Evolutionary conservation across 371 early-diverging fungal genomes (phyloP).

Genomic region (Mortierella sp.): DNA sequence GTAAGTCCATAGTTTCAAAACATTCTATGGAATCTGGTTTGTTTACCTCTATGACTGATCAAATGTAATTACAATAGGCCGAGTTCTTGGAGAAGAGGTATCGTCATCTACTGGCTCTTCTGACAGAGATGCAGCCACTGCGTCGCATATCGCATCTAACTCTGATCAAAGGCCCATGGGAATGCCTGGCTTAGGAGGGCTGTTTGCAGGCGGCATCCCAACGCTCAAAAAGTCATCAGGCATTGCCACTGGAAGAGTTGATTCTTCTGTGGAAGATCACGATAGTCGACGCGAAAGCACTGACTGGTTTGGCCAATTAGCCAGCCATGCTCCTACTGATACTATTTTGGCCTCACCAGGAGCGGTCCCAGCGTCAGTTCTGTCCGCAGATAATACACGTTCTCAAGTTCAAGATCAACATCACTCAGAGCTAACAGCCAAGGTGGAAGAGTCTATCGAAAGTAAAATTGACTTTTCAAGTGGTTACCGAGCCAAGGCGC

Average conservation of each 20-base stretch:
- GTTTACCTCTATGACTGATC: neutral
- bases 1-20: conserved; percentile 37
- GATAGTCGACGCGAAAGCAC: conserved; percentile 54
- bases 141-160: conserved; percentile 29
- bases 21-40: neutral
- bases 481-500: conserved; percentile 37
- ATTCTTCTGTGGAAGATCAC: conserved; percentile 11
- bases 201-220: conserved; percentile 78
- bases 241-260: conserved; percentile 13
- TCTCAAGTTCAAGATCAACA: neutral
- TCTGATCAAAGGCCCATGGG: conserved; percentile 40
- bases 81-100: conserved; percentile 26
- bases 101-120: conserved; percentile 1
- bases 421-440: conserved; percentile 1
- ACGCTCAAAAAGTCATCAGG: conserved; percentile 62
- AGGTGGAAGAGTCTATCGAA: conserved; percentile 26
- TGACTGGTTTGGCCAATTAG: conserved; percentile 57
- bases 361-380: neutral
- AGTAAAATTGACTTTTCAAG: conserved; percentile 38
- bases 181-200: conserved; percentile 64
- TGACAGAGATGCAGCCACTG: neutral
- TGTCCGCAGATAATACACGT: neutral
- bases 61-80: conserved; percentile 15
- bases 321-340: conserved; percentile 48
- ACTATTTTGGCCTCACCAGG: neutral